Conservation (phyloP, 129 eudicot genomes). For the Tanacetum coccineum region DNA sequence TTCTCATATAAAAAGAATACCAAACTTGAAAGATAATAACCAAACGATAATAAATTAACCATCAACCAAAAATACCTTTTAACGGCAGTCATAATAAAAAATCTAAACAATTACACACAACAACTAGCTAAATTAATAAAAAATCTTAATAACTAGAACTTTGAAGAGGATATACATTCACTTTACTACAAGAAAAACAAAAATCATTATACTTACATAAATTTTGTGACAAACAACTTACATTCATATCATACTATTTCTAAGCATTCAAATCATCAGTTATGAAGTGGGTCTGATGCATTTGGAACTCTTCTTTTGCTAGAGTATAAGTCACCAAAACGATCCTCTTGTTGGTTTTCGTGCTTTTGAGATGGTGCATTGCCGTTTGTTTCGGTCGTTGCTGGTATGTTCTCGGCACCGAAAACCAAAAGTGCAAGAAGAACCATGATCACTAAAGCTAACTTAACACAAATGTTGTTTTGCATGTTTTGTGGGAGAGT, state of each 20-base stretch:
- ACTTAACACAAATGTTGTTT: conserved; percentile 9
- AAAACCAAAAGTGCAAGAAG: conserved; percentile 29
- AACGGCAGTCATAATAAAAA: too few relatives aligned
- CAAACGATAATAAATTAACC: too few relatives aligned
- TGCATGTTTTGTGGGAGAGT: conserved; percentile 25
- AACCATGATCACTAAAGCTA: conserved; percentile 13
- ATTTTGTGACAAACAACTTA: not conserved
- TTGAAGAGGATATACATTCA: not conserved
- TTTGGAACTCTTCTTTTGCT: conserved; percentile 50
- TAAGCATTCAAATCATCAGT: not conserved
- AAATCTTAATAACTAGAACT: not conserved
- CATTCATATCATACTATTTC: not conserved
- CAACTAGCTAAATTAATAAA: too few relatives aligned
- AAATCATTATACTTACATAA: not conserved
- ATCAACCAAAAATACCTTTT: too few relatives aligned
- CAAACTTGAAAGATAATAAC: too few relatives aligned
- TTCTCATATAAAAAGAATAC: too few relatives aligned
- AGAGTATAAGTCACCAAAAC: conserved; percentile 22
- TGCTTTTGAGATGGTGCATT: conserved; percentile 24
- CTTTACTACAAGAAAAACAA: not conserved
- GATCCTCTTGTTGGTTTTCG: conserved; percentile 9
- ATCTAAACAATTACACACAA: too few relatives aligned
- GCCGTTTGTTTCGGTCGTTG: conserved; percentile 1
- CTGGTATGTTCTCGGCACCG: conserved; percentile 19
- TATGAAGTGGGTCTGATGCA: conserved; percentile 52